Percentiles rank a stretch among this genome's conserved stretches.
These are phyloP conservation scores for Rhodomyrtus psidioides DNA, from an alignment of 441 rosid species.

Conservation along the genomic window DNA sequence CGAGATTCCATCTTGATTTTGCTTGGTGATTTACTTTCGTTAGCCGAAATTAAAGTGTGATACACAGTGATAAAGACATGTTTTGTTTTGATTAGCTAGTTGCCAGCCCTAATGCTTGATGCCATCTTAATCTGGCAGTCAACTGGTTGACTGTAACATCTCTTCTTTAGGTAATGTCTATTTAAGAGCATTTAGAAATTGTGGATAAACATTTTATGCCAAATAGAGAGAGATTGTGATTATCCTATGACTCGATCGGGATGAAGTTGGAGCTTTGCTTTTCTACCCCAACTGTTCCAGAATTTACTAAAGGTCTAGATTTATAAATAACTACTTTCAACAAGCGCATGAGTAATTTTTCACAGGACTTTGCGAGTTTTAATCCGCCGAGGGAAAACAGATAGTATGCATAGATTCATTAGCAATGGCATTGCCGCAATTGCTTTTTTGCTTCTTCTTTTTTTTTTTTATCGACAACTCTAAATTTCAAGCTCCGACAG, in stretches of 20 bases:
- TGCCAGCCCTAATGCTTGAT: neutral
- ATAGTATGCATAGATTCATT: neutral
- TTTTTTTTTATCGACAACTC: neutral
- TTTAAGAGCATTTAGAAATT: neutral
- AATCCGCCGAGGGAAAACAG: neutral
- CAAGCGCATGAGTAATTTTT: neutral
- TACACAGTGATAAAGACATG: neutral
- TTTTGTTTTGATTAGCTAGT: neutral
- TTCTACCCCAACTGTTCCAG: neutral
- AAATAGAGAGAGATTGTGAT: neutral
- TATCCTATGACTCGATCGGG: neutral
- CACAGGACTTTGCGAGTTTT: neutral
- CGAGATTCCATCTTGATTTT: neutral
- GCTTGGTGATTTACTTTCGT: neutral
- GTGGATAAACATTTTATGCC: neutral
- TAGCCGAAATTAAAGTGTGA: neutral
- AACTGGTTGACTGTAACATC: neutral
- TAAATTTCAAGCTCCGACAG: neutral
- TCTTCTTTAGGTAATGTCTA: neutral
- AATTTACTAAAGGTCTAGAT: neutral
- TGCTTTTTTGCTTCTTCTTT: no score
- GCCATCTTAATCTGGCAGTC: neutral
- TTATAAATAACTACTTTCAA: neutral
- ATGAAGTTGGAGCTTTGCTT: neutral
- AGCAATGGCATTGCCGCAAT: neutral